Evolutionary conservation across 495 filamentous ascomycete species (phyloP).

Genomic region (Recurvomyces mirabilis): DNA sequence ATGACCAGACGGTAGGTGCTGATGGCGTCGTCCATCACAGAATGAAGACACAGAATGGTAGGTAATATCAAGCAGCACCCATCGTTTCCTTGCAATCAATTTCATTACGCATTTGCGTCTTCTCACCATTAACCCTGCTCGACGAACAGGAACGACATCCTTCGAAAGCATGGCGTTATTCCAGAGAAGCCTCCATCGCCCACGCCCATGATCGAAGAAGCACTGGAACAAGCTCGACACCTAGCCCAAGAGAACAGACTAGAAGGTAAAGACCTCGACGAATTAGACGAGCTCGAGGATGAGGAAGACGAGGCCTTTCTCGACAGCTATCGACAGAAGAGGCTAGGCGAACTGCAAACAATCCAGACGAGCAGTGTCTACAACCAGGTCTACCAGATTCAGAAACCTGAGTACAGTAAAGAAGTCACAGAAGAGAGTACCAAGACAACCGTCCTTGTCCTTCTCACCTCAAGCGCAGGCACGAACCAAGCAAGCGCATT

Average conservation of each 20-base stretch:
- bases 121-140: too few relatives aligned
- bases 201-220: conserved; percentile 89
- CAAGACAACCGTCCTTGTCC: conserved; percentile 64
- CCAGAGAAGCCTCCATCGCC: conserved; percentile 92
- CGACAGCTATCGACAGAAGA: conserved; percentile 56
- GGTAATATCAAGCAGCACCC: background rate
- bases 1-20: too few relatives aligned
- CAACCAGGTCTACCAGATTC: conserved; percentile 83
- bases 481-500: conserved; percentile 75
- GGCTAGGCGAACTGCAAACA: conserved; percentile 64
- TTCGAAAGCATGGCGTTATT: conserved; percentile 89
- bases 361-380: conserved; percentile 65
- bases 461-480: conserved; percentile 64
- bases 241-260: conserved; percentile 81
- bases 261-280: conserved; percentile 85
- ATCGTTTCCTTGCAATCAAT: background rate
- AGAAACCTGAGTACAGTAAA: conserved; percentile 81
- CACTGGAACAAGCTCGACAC: conserved; percentile 66
- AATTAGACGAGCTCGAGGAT: conserved; percentile 87
- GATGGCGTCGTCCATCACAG: too few relatives aligned
- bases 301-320: conserved; percentile 89
- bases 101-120: too few relatives aligned
- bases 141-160: conserved; percentile 95
- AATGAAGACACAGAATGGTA: conserved; percentile 99
- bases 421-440: conserved; percentile 89